These are phyloP conservation scores for Adansonia gregorii DNA, from an alignment of 441 rosid genomes.

Conservation along the genomic window DNA sequence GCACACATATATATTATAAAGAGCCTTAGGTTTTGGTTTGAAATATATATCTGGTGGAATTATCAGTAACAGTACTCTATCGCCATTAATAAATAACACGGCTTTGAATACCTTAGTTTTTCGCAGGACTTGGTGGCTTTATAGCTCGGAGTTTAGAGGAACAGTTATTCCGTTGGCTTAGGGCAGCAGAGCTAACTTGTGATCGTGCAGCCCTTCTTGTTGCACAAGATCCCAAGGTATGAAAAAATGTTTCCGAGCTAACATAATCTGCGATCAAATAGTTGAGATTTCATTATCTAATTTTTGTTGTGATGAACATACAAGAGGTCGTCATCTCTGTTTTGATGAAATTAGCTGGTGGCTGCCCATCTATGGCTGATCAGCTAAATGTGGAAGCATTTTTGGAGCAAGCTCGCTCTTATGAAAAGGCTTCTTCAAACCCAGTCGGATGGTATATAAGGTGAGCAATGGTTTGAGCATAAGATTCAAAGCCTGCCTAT, in stretches of 20 bases:
- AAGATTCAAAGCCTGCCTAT: not conserved
- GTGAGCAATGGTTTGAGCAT: constrained; percentile 44
- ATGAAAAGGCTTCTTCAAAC: constrained; percentile 89
- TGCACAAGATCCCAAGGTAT: constrained; percentile 92
- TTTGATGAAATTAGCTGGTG: constrained; percentile 94
- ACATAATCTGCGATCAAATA: not conserved
- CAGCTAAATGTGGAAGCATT: constrained; percentile 92
- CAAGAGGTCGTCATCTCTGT: constrained; percentile 97
- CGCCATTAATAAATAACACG: not conserved
- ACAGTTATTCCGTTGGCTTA: constrained; percentile 83
- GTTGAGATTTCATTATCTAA: constrained; percentile 34
- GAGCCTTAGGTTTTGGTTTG: not conserved
- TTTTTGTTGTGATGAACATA: constrained; percentile 41
- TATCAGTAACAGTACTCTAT: not conserved
- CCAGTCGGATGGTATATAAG: constrained; percentile 93
- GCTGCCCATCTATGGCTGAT: constrained; percentile 90
- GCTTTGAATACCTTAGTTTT: constrained; percentile 23
- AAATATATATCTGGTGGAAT: not conserved
- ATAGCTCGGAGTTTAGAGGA: constrained; percentile 87
- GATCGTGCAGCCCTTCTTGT: constrained; percentile 99
- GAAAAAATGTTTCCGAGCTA: constrained; percentile 14
- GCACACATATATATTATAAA: not conserved
- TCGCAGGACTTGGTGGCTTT: constrained; percentile 76
- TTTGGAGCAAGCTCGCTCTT: constrained; percentile 95
- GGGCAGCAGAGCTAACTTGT: constrained; percentile 95